A percentile compares a stretch with the other conserved stretches of the same genome.
phyloP scores from a whole-genome alignment of 306 rosid species.

The Pterocarpus macrocarpus region DNA sequence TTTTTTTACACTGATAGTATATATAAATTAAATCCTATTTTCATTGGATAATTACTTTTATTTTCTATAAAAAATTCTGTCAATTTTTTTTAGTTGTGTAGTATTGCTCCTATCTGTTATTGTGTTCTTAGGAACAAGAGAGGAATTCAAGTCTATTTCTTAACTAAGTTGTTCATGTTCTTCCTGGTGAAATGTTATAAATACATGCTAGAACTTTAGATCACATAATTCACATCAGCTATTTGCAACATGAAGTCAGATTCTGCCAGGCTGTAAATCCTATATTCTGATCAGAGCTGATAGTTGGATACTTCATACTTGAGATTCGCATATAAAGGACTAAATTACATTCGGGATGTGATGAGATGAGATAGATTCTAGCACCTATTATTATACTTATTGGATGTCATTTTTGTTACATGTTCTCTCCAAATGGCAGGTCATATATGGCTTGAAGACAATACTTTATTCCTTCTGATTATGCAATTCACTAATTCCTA shows the following conservation, averaged over 20 bases:
- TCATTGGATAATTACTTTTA: too few relatives aligned
- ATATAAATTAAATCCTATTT: too few relatives aligned
- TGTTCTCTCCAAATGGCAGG: conserved; percentile 19
- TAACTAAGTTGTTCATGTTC: too few relatives aligned
- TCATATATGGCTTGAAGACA: not conserved
- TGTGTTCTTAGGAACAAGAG: too few relatives aligned
- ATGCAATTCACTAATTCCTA: not conserved
- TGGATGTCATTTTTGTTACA: conserved; percentile 37
- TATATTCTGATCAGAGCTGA: conserved; percentile 31
- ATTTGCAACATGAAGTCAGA: conserved; percentile 7
- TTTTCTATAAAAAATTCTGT: too few relatives aligned
- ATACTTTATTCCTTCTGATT: not conserved
- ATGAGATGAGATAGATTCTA: conserved; percentile 39
- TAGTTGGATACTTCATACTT: conserved; percentile 33
- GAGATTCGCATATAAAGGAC: conserved; percentile 25
- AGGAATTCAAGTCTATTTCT: too few relatives aligned
- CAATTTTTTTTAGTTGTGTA: too few relatives aligned
- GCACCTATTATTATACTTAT: not conserved
- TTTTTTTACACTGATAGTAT: too few relatives aligned
- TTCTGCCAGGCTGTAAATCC: conserved; percentile 45
- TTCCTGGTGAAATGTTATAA: too few relatives aligned
- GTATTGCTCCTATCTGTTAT: too few relatives aligned
- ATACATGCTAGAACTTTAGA: not conserved
- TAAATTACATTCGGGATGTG: conserved; percentile 18
- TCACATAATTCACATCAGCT: conserved; percentile 4